A percentile compares a stretch with the other conserved stretches of the same genome.
phyloP scores from a whole-genome alignment of 768 basidiomycete species.

The Auricularia heimuer region DNA sequence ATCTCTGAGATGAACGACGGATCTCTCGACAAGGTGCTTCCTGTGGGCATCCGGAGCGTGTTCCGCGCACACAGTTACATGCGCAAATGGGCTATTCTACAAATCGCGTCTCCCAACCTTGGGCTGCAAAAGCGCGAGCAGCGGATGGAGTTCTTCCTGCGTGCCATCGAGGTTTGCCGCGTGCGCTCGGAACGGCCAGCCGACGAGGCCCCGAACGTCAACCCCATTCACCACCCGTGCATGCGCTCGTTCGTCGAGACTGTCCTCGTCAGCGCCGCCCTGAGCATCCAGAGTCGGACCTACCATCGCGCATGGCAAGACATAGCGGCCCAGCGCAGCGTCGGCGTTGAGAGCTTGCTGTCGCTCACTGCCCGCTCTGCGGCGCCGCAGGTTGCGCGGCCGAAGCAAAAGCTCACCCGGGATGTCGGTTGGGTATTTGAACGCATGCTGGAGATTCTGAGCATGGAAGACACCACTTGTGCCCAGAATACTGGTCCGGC shows the following conservation, averaged over 20 bases:
- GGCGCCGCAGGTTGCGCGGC: slow-evolving; percentile 28
- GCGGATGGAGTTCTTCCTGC: slow-evolving; percentile 63
- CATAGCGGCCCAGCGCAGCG: slow-evolving; percentile 53
- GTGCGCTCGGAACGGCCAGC: slow-evolving; percentile 34
- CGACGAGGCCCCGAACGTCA: slow-evolving; percentile 28
- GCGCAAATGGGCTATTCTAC: slow-evolving; percentile 69
- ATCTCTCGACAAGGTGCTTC: slow-evolving; percentile 55
- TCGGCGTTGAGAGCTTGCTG: slow-evolving; percentile 49
- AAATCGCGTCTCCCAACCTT: slow-evolving; percentile 53
- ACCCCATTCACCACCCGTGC: slow-evolving; percentile 47
- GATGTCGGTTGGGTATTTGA: slow-evolving; percentile 82
- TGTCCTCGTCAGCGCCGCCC: slow-evolving; percentile 60
- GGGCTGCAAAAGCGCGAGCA: slow-evolving; percentile 55
- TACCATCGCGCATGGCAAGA: slow-evolving; percentile 72
- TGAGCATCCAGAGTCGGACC: slow-evolving; percentile 71
- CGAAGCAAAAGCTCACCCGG: slow-evolving; percentile 47
- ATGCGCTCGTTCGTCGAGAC: slow-evolving; percentile 76
- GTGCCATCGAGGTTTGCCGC: slow-evolving; percentile 65
- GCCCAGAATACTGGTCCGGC: slow-evolving; percentile 41
- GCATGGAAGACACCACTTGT: slow-evolving; percentile 58
- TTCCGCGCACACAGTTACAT: slow-evolving; percentile 66
- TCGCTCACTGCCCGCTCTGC: slow-evolving; percentile 45
- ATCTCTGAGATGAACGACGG: slow-evolving; percentile 66
- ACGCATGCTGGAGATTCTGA: slow-evolving; percentile 68
- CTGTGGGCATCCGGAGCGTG: slow-evolving; percentile 66